A percentile compares a stretch with the other conserved stretches of the same genome.
Evolutionary conservation across 805 yeast genomes (phyloP).

Genomic region (Saccharomycopsis vini): DNA sequence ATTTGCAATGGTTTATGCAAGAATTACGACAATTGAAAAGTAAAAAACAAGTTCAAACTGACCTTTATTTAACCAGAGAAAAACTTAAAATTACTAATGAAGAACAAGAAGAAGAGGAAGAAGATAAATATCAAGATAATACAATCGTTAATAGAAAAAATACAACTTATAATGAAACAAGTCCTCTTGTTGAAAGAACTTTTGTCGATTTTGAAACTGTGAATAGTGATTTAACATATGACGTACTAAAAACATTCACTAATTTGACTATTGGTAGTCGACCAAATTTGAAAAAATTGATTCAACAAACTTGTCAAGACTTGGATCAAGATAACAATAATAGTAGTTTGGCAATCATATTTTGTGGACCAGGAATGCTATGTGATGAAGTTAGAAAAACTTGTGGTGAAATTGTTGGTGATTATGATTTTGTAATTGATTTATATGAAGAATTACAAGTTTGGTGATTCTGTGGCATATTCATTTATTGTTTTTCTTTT

Average conservation of each 20-base stretch:
- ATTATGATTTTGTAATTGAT: conserved; percentile 6
- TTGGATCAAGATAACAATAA: background rate
- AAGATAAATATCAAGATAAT: background rate
- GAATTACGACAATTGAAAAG: background rate
- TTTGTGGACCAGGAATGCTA: conserved; percentile 13
- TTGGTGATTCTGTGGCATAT: conserved; percentile 7
- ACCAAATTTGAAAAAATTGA: conserved; percentile 4
- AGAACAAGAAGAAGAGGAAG: background rate
- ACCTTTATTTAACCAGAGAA: conserved; percentile 12
- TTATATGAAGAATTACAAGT: conserved; percentile 13
- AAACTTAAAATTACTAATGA: background rate
- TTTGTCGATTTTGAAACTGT: background rate
- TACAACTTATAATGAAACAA: too few relatives aligned
- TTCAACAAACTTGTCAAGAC: background rate
- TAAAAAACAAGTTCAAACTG: background rate
- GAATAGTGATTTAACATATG: background rate
- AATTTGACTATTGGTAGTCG: background rate
- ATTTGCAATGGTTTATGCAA: conserved; percentile 1
- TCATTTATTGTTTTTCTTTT: too few relatives aligned
- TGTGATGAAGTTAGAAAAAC: conserved; percentile 9
- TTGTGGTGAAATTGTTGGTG: background rate
- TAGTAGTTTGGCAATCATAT: conserved; percentile 6
- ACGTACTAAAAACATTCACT: background rate
- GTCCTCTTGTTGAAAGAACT: too few relatives aligned
- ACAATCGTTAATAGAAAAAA: background rate